Evolutionary conservation across 2,329 filamentous ascomycete species (phyloP), one percentile per base, ranked within the genome.

Genomic region (Colletotrichum sidae): DNA sequence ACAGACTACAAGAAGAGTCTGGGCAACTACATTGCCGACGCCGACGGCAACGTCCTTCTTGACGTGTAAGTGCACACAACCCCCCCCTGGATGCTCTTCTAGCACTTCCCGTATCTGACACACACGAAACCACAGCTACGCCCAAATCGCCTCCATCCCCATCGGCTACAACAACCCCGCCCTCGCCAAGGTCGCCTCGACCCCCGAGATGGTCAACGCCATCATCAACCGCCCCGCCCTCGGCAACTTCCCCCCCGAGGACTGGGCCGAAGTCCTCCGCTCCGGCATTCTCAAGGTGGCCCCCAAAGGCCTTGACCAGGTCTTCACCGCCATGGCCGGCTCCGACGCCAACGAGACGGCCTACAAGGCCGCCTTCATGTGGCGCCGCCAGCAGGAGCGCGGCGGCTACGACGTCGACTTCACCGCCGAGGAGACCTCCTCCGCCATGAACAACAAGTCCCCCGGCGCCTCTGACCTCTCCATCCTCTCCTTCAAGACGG

Each of bases 321-420:
- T 97, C 71, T 97, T 97, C 82, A 97, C 94, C 15, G 93, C 91
- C 69, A 91, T 93, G 84, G 88, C 93, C 58, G 94, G 94, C 67
- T 96, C 93, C 17, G 94, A 97, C 74, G 94, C 94, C 79, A 97
- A 97, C 81, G 94, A 97, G 82, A 92, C 92, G 39, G 94, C 94
- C 47, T 97, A 93, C 87, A 97, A 97, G 83, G 94, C 94, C 8
- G 94, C 94, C 54, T 97, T 97, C 82, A 97, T 97, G 90, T 96
- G 91, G 86, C 90, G 91, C 74, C 89, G 92, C 53, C 92, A 93
- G 78, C 85, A 89, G 69, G 88, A 96, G 80, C 92, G 94, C 67
- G 93, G 93, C 70, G 93, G 93, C 8, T 83, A 88, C 50, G 78
- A 90, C 42, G 91, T 90, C 60, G 92, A 95, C 63, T 97, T 97